Evolutionary conservation across 495 filamentous ascomycete species (phyloP), one percentile per base, ranked within the genome.

Genomic region (Articulospora tetracladia): DNA sequence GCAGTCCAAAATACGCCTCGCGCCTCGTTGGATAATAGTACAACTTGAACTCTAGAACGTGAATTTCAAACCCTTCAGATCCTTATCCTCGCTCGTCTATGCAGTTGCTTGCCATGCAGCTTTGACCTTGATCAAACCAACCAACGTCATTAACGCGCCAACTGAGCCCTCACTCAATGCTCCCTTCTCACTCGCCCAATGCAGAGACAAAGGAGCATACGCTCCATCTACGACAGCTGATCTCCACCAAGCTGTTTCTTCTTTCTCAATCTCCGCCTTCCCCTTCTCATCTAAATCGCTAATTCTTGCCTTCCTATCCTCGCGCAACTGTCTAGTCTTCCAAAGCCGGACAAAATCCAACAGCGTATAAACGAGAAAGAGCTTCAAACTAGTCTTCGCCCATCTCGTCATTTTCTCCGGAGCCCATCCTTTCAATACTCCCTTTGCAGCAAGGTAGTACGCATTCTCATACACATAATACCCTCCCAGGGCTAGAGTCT

Each of bases 391-490:
- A 68, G 89, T 90, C 89, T 87, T 93, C 30, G 85, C 69, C 70
- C 80, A 83, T 72, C 81, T 84, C 57, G 74, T 75, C 22, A 69
- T 77, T 66, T 80, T 74, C 47, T 71, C 66, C 52, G 75, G 64
- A 2, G 83, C 79, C n/a, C 79, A 77, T 66, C 77, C 80, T 4
- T 74, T 76, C 27, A 94, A 68, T 0, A 94, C 76, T n/a, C 83
- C 82, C 64, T 89, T 88, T 19, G 74, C 69, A 11, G 87, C 82
- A 13, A 97, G 79, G 72, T 87, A 95, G 11, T 85, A 87, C 13
- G 77, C 83, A 70, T 97, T 96, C 77, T 97, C 92, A 30, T 93
- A 80, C 8, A 78, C 66, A 70, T 96, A 92, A 76, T 89, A 91
- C 8, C 77, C n/a, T 7, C 55, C 55, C 61, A 20, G 85, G 69